Evolutionary conservation across 1,284 basidiomycete species (phyloP).

Genomic region (Puccinia novopanici): DNA sequence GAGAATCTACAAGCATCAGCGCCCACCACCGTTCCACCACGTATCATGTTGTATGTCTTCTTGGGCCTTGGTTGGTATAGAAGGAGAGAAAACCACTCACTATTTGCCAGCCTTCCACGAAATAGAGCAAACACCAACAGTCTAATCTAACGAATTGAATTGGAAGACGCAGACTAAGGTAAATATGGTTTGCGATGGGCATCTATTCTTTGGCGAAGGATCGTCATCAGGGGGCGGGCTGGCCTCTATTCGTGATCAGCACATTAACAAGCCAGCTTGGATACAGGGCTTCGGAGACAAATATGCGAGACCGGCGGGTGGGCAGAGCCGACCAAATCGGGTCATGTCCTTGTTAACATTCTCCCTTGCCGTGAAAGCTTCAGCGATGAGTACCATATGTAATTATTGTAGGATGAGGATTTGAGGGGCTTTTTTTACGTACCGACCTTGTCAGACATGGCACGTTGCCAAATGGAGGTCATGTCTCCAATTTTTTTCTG

Average conservation of each 20-base stretch:
- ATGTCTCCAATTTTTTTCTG: not conserved
- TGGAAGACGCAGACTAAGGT: constrained; percentile 1
- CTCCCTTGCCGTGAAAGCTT: not conserved
- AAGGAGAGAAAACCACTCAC: constrained; percentile 16
- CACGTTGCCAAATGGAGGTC: not conserved
- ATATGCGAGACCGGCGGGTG: constrained; percentile 1
- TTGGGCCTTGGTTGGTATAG: not conserved
- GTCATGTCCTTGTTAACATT: constrained; percentile 10
- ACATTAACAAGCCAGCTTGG: not conserved
- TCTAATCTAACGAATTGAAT: not conserved
- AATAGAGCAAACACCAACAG: constrained; percentile 16
- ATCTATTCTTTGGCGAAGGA: constrained; percentile 8
- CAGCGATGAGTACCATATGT: not conserved
- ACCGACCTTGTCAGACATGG: not conserved
- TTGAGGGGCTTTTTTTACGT: not conserved
- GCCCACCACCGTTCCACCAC: constrained; percentile 7
- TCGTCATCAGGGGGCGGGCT: constrained; percentile 13
- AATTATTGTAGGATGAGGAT: not conserved
- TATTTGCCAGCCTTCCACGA: constrained; percentile 12
- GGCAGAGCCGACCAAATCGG: not conserved
- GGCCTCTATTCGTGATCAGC: constrained; percentile 1
- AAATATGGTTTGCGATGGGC: constrained; percentile 26
- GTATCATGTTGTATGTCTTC: not conserved
- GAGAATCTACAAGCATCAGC: not conserved
- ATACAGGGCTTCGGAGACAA: constrained; percentile 14